Percentiles rank a stretch among this genome's conserved stretches.
Evolutionary conservation across 2,329 filamentous ascomycete species (phyloP).

Genomic region (Colletotrichum somersetense): DNA sequence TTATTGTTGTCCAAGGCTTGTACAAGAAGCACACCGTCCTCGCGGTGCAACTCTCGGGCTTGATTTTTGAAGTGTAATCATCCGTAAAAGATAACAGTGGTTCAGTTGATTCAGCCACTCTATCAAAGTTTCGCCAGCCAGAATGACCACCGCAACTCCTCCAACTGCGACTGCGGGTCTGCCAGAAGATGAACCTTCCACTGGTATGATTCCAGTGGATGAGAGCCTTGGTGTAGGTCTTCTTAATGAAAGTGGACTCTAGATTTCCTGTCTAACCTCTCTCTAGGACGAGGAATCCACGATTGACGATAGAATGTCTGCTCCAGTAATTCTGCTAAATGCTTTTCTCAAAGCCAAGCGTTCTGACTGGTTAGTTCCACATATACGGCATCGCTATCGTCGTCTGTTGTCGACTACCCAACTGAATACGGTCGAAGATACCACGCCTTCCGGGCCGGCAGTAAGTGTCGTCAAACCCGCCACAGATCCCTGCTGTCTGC

Average conservation of each 20-base stretch:
- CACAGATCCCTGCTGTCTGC: too few relatives aligned
- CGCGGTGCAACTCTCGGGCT: background rate
- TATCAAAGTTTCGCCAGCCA: too few relatives aligned
- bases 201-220: background rate
- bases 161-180: background rate
- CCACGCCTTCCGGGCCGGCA: conserved; percentile 35
- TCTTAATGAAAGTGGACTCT: background rate
- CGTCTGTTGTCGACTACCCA: conserved; percentile 31
- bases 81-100: background rate
- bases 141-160: background rate
- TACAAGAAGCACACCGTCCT: background rate
- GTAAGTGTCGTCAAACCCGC: background rate
- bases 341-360: too few relatives aligned
- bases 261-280: too few relatives aligned
- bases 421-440: conserved; percentile 36
- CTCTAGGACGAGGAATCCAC: background rate
- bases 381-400: conserved; percentile 20
- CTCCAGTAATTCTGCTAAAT: background rate
- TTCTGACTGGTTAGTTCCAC: conserved; percentile 1
- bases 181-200: background rate
- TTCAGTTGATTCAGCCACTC: too few relatives aligned
- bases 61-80: background rate
- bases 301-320: conserved; percentile 19
- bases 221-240: background rate
- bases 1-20: background rate